Evolutionary conservation across 495 filamentous ascomycete species (phyloP), one percentile per base, ranked within the genome.

Genomic region (Massariosphaeria phaeospora): DNA sequence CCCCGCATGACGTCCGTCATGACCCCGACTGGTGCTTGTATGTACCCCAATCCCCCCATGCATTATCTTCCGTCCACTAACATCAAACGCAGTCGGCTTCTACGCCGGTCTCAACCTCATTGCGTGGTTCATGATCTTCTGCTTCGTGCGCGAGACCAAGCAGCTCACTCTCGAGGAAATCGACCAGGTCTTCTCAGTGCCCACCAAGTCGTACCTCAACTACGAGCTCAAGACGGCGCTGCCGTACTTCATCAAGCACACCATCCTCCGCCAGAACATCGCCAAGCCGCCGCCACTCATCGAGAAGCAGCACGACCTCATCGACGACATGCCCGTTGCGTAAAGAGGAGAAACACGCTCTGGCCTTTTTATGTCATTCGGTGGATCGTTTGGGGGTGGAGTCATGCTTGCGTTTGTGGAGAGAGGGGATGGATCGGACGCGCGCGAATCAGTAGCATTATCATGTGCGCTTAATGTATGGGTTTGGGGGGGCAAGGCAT

Each of bases 31-130:
- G 81, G 80, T 10, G 79, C 77, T 2, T 83, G 41, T 44, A 44
- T 8, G 41, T 44, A 2, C 2, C 25, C 12, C 23, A 27, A 5
- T 27, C 24, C 39, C 20, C 13, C 34, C 34, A 38, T 17, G 20
- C 5, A 4, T 23, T 9, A 7, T 12, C 21, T 2, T 12, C 21
- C 25, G 29, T 18, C n/a, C 20, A 21, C 41, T 44, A n/a, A 44
- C 26, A 15, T 3, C n/a, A 2, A 27, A 12, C n/a, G 13, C 17
- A 44, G 41, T 81, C 63, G 72, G 75, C n/a, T 81, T 79, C 70
- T 86, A 84, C 63, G 81, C 80, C 1, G 79, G 68, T 11, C 76
- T 79, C 67, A 82, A 79, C 23, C 43, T 66, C 48, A 55, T 58
- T 47, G 41, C 51, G 17, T 62, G 52, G 52, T 55, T 49, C 24